phyloP scores from a whole-genome alignment of 2,329 filamentous ascomycete genomes.

The Cadophora gregata region DNA sequence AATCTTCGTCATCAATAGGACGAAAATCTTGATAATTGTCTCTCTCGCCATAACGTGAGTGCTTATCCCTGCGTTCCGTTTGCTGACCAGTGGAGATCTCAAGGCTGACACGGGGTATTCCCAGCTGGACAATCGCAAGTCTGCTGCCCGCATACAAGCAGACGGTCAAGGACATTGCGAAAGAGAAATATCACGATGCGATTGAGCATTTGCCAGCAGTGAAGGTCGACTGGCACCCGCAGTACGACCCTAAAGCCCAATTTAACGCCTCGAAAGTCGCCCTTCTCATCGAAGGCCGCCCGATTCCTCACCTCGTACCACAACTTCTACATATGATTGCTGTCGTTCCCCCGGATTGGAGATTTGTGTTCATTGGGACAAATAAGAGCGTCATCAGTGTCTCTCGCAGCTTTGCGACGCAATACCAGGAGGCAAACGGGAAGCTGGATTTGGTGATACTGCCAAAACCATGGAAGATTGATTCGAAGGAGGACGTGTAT shows the following conservation, averaged over 20 bases:
- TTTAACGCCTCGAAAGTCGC: conserved; percentile 56
- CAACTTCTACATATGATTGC: conserved; percentile 62
- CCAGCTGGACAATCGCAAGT: conserved; percentile 55
- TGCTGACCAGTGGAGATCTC: background rate
- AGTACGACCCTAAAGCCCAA: conserved; percentile 39
- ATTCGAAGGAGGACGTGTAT: conserved; percentile 54
- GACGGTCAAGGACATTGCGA: conserved; percentile 47
- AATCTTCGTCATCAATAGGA: conserved; percentile 38
- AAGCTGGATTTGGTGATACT: conserved; percentile 58
- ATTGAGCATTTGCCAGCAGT: conserved; percentile 41
- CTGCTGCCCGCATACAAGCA: conserved; percentile 53
- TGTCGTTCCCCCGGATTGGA: conserved; percentile 62
- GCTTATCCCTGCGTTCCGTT: background rate
- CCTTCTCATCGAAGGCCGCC: conserved; percentile 60
- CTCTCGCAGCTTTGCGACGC: conserved; percentile 52
- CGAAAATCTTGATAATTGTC: conserved; percentile 34
- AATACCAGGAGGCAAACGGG: conserved; percentile 55
- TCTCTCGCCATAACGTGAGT: conserved; percentile 42
- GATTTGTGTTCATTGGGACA: conserved; percentile 59
- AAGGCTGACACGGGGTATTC: conserved; percentile 14
- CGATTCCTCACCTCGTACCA: conserved; percentile 56
- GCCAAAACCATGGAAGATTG: conserved; percentile 54
- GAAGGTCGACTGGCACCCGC: conserved; percentile 43
- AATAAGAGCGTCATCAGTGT: conserved; percentile 54
- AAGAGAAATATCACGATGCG: conserved; percentile 36